phyloP scores from a whole-genome alignment of 441 rosid species.

The Pelargonium myrrhifolium region DNA sequence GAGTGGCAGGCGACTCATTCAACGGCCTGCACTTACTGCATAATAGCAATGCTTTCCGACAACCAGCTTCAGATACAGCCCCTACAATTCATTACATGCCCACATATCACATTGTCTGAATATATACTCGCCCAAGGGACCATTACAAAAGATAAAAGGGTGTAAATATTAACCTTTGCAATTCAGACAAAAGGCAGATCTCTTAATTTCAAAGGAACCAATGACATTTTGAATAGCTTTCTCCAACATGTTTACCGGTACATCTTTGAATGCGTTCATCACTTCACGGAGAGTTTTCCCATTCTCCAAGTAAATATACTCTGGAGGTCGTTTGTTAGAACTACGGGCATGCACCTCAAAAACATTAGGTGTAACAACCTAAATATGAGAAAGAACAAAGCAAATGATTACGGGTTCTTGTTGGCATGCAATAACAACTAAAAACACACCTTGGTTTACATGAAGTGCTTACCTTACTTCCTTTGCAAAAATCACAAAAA shows the following conservation, averaged over 20 bases:
- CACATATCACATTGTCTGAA: not conserved
- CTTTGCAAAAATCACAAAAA: constrained; percentile 61
- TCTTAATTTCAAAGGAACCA: constrained; percentile 44
- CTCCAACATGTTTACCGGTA: constrained; percentile 52
- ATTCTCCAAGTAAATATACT: constrained; percentile 60
- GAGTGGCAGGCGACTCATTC: constrained; percentile 30
- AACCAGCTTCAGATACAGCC: constrained; percentile 24
- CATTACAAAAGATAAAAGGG: constrained; percentile 11
- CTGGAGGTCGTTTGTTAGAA: constrained; percentile 80
- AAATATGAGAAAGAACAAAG: not conserved
- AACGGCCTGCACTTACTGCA: constrained; percentile 46
- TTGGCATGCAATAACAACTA: too few species aligned
- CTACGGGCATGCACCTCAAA: constrained; percentile 83
- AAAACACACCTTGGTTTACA: not conserved
- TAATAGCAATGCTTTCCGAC: constrained; percentile 32
- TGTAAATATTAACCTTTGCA: constrained; percentile 63
- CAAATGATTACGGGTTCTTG: not conserved
- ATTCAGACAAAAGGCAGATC: constrained; percentile 51
- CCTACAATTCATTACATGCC: constrained; percentile 32
- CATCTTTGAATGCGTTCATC: constrained; percentile 61
- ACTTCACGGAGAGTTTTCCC: constrained; percentile 76
- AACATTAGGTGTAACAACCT: constrained; percentile 53
- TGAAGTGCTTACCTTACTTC: constrained; percentile 39
- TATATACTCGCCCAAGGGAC: not conserved
- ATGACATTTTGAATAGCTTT: constrained; percentile 39